Percentiles rank a stretch among this genome's conserved stretches.
phyloP scores from a whole-genome alignment of 108 stramenopile genomes.

The Cyclotella cryptica region DNA sequence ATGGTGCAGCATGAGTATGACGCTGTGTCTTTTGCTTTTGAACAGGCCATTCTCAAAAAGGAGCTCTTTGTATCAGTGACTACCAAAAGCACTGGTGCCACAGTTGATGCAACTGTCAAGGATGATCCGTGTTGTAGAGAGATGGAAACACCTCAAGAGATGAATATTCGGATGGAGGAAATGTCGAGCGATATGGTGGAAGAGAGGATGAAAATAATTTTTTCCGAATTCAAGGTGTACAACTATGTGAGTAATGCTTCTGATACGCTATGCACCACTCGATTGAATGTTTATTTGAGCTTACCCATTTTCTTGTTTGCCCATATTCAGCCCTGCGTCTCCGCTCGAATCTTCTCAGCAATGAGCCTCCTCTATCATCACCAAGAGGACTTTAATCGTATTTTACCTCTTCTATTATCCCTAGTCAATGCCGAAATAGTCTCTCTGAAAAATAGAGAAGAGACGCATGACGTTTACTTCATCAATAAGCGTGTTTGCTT shows the following conservation, averaged over 20 bases:
- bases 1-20: neutral
- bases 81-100: neutral
- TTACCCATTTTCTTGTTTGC: neutral
- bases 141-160: neutral
- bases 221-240: conserved; percentile 38
- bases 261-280: neutral
- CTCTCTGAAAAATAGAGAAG: conserved; percentile 37
- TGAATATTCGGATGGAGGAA: conserved; percentile 13
- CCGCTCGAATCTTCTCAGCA: conserved; percentile 54
- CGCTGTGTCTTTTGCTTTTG: too few relatives aligned
- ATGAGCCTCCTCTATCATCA: conserved; percentile 39
- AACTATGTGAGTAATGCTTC: conserved; percentile 32
- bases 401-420: conserved; percentile 36
- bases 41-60: neutral
- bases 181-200: conserved; percentile 29
- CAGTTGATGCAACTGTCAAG: neutral
- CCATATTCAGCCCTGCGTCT: conserved; percentile 45
- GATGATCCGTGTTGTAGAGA: neutral
- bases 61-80: neutral
- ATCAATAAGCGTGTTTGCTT: conserved; percentile 52
- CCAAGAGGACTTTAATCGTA: conserved; percentile 26
- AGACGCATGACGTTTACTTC: conserved; percentile 38
- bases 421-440: conserved; percentile 53
- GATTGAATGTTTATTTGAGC: too few relatives aligned
- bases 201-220: conserved; percentile 23